Conservation (phyloP, 2,329 filamentous ascomycete genomes). For the Trichoderma harzianum region DNA sequence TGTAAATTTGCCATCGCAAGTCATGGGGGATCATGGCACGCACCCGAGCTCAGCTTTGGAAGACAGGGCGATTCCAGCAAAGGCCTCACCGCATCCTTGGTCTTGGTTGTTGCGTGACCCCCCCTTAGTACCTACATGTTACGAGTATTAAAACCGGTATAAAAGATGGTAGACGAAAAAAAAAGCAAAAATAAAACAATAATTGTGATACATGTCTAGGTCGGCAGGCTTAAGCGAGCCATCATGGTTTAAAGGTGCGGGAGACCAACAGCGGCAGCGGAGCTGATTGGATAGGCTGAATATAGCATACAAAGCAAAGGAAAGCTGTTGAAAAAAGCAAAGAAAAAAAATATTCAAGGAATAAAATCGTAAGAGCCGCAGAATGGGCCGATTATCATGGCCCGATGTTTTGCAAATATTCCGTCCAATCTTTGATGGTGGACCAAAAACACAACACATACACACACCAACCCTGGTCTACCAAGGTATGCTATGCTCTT, state of each 20-base stretch:
- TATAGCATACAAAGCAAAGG: not conserved
- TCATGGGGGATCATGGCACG: not conserved
- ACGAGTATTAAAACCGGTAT: not conserved
- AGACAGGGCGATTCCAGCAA: not conserved
- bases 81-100: not conserved
- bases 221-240: not conserved
- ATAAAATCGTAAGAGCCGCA: not conserved
- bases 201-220: not conserved
- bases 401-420: not conserved
- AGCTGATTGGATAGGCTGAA: not conserved
- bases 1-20: not conserved
- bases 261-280: not conserved
- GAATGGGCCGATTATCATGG: not conserved
- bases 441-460: not conserved
- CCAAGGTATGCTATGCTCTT: not conserved
- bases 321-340: not conserved
- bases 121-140: not conserved
- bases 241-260: not conserved
- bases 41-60: not conserved
- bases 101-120: not conserved
- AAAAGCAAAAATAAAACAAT: not conserved
- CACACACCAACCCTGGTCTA: not conserved
- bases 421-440: not conserved
- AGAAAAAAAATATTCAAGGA: not conserved
- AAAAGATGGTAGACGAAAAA: not conserved